Percentiles rank a stretch among this genome's conserved stretches.
Conservation (phyloP, 371 early-diverging fungal species). For the Mucor lusitanicus region DNA sequence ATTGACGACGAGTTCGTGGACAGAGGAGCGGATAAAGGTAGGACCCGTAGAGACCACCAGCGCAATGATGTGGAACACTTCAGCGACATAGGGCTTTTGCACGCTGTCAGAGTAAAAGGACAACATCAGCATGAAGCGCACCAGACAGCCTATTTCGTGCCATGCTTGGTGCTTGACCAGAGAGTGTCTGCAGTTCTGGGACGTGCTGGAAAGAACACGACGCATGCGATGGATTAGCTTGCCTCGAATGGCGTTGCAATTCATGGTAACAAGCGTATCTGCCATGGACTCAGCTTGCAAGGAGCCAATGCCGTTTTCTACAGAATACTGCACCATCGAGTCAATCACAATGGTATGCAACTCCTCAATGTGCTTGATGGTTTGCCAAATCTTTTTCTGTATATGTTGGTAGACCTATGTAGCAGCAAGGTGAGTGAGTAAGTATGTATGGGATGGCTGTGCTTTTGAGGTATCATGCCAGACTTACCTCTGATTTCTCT, state of each 20-base stretch:
- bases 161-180: constrained; percentile 80
- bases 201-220: constrained; percentile 68
- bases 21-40: constrained; percentile 76
- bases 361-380: constrained; percentile 73
- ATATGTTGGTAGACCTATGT: constrained; percentile 69
- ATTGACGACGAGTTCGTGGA: constrained; percentile 88
- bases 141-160: constrained; percentile 82
- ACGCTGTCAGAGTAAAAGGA: constrained; percentile 78
- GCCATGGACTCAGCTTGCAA: constrained; percentile 77
- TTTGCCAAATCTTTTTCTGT: constrained; percentile 82
- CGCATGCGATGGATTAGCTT: constrained; percentile 76
- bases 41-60: constrained; percentile 81
- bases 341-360: constrained; percentile 77
- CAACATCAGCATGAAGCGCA: constrained; percentile 80
- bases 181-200: constrained; percentile 56
- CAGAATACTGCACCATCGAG: constrained; percentile 70
- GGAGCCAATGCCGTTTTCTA: constrained; percentile 79
- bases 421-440: no score
- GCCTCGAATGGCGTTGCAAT: constrained; percentile 71
- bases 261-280: constrained; percentile 79
- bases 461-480: no score
- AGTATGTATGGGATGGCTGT: no score
- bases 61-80: constrained; percentile 79
- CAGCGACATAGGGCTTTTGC: constrained; percentile 77
- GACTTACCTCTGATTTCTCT: constrained; percentile 63